These are phyloP conservation scores for Euphorbia celastroides DNA, from an alignment of 441 rosid genomes.

Conservation along the genomic window DNA sequence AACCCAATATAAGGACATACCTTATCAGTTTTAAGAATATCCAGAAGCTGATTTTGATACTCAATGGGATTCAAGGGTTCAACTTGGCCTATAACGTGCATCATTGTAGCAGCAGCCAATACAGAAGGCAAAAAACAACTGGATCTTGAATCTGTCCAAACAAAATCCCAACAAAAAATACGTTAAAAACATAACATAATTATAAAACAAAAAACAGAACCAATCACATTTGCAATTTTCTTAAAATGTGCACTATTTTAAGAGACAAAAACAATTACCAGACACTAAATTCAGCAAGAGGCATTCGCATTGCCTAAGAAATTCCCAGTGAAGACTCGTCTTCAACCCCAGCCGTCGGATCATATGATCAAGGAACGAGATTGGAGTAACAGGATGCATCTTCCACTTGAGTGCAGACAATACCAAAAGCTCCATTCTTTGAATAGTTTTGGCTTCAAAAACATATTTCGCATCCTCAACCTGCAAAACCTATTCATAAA, in stretches of 20 bases:
- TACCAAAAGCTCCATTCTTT: conserved; percentile 86
- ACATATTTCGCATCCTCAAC: conserved; percentile 62
- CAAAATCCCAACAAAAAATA: not conserved
- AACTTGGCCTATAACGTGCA: conserved; percentile 67
- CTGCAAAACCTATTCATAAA: conserved; percentile 26
- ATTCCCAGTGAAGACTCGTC: conserved; percentile 64
- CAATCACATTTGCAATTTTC: not conserved
- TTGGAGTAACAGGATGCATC: conserved; percentile 89
- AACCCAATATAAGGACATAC: conserved; percentile 24
- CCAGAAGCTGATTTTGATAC: conserved; percentile 57
- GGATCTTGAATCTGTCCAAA: conserved; percentile 61
- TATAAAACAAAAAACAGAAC: not conserved
- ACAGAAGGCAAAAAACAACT: conserved; percentile 62
- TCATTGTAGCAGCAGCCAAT: conserved; percentile 86
- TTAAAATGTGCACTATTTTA: not conserved
- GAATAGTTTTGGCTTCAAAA: conserved; percentile 80
- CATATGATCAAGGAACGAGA: conserved; percentile 77
- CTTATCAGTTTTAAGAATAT: conserved; percentile 52
- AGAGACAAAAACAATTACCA: conserved; percentile 31
- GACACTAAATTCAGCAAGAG: conserved; percentile 56
- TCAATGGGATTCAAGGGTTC: conserved; percentile 48
- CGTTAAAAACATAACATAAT: not conserved
- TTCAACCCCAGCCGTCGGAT: conserved; percentile 75
- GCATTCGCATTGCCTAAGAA: conserved; percentile 57
- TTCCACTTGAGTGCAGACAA: conserved; percentile 78